Percentiles rank a stretch among this genome's conserved stretches.
Evolutionary conservation across 1,139 yeast genomes (phyloP).

Genomic region (Candida anutae): DNA sequence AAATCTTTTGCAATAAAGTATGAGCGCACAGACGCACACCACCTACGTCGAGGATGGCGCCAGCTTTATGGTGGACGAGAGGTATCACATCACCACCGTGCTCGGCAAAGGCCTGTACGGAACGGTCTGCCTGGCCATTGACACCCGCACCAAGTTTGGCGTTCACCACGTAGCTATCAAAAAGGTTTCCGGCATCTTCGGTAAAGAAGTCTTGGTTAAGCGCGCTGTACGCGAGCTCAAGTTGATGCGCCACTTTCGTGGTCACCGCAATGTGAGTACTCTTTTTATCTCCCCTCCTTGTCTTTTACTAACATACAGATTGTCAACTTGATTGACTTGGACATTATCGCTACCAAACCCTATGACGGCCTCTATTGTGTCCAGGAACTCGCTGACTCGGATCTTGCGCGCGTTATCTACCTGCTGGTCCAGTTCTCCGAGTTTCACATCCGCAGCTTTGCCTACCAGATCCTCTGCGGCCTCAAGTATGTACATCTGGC

Average conservation of each 20-base stretch:
- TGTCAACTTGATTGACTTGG: constrained; percentile 64
- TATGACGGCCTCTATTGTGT: constrained; percentile 83
- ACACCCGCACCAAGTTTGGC: constrained; percentile 21
- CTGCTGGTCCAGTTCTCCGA: constrained; percentile 75
- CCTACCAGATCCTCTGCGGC: constrained; percentile 76
- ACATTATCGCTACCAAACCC: constrained; percentile 55
- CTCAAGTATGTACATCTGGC: constrained; percentile 80
- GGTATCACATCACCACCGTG: constrained; percentile 56
- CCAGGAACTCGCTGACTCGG: constrained; percentile 72
- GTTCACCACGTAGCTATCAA: constrained; percentile 55
- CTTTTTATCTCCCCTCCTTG: background rate
- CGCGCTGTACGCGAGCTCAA: constrained; percentile 75
- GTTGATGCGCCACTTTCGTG: constrained; percentile 70
- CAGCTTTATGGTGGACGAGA: constrained; percentile 55
- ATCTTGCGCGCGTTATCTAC: constrained; percentile 69
- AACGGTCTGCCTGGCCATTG: constrained; percentile 76
- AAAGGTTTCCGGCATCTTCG: constrained; percentile 62
- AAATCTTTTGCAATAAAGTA: too few relatives aligned
- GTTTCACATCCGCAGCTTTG: constrained; percentile 67
- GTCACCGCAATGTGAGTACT: constrained; percentile 58
- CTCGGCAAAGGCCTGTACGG: constrained; percentile 92
- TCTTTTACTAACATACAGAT: constrained; percentile 28
- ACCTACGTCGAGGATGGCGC: constrained; percentile 14
- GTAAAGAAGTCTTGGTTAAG: constrained; percentile 54
- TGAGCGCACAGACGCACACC: background rate